A percentile compares a stretch with the other conserved stretches of the same genome.
These are phyloP conservation scores for Rubia peregrina DNA, from an alignment of 305 asterid species.

Conservation along the genomic window DNA sequence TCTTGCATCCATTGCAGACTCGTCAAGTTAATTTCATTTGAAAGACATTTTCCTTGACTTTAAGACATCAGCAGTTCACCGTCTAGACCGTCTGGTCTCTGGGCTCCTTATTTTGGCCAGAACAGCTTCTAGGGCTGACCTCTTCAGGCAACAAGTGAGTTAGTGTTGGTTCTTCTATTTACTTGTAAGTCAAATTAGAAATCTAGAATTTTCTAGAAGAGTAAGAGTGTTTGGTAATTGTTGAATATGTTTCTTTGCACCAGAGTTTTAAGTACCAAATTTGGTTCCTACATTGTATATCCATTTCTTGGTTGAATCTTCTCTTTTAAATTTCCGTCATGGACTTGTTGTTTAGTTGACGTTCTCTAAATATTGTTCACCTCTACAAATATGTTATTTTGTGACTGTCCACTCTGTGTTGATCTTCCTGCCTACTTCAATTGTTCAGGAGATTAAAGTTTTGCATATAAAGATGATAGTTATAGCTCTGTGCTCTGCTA, in stretches of 20 bases:
- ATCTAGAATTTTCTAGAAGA: not conserved
- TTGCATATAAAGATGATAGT: not conserved
- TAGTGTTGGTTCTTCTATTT: constrained; percentile 3
- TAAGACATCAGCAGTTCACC: constrained; percentile 63
- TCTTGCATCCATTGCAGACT: not conserved
- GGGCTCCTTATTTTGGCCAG: constrained; percentile 96
- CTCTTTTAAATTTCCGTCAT: not conserved
- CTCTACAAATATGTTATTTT: not conserved
- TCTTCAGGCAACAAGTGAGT: constrained; percentile 78
- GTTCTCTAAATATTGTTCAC: not conserved
- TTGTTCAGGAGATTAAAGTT: not conserved
- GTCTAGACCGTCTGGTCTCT: constrained; percentile 92
- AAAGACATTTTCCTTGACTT: constrained; percentile 36
- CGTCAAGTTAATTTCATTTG: not conserved
- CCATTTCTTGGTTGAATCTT: not conserved
- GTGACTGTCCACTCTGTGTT: not conserved
- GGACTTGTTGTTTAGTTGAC: not conserved
- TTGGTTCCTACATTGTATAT: not conserved
- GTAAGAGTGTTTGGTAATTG: not conserved
- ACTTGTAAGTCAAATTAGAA: not conserved
- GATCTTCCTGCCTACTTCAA: not conserved
- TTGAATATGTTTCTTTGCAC: not conserved
- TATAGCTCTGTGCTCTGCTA: not conserved
- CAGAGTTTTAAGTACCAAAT: not conserved
- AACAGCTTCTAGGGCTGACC: constrained; percentile 78